Conservation (phyloP, 306 rosid genomes). For the Pueraria montana region DNA sequence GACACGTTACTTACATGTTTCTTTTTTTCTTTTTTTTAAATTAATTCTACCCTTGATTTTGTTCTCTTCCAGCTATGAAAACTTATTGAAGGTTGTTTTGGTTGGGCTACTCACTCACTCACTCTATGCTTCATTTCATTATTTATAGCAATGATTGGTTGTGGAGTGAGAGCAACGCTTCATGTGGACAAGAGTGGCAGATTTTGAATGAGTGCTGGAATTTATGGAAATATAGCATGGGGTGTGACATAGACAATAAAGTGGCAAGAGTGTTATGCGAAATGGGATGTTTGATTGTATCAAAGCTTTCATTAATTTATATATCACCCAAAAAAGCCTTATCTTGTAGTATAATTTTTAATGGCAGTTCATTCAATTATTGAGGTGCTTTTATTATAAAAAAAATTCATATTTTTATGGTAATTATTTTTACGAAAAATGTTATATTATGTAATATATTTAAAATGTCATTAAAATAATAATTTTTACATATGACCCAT, state of each 20-base stretch:
- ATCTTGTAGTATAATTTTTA: too few species aligned
- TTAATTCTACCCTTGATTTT: not conserved
- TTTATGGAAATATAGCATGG: not conserved
- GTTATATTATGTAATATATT: too few species aligned
- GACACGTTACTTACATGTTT: constrained; percentile 18
- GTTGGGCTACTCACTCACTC: not conserved
- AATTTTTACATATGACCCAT: too few species aligned
- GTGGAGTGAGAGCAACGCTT: constrained; percentile 18
- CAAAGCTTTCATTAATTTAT: not conserved
- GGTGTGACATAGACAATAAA: not conserved
- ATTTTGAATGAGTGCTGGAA: not conserved
- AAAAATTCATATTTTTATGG: too few species aligned
- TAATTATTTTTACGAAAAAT: too few species aligned
- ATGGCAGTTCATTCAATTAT: too few species aligned
- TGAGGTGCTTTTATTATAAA: too few species aligned
- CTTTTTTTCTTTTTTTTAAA: not conserved
- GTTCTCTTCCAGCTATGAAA: not conserved
- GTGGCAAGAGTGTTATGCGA: not conserved
- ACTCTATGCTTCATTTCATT: not conserved
- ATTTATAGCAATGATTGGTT: constrained; percentile 45
- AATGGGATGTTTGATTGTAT: constrained; percentile 11
- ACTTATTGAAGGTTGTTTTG: constrained; percentile 10
- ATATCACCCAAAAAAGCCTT: not conserved
- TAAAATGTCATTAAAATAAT: too few species aligned
- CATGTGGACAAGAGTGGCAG: not conserved